phyloP scores from a whole-genome alignment of 2,329 filamentous ascomycete genomes.

The Nemania abortiva region DNA sequence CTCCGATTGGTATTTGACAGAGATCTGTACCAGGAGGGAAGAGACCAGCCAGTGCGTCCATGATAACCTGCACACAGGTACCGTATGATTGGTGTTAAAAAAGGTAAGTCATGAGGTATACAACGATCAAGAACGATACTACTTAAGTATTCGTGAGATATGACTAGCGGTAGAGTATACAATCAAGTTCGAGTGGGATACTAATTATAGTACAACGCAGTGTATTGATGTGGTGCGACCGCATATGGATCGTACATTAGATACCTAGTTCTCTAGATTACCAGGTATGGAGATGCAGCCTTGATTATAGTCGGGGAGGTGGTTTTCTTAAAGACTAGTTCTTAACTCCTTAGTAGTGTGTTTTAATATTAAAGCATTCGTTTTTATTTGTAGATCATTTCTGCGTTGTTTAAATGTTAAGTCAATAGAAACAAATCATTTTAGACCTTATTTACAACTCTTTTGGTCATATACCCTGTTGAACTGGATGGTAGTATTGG shows the following conservation, averaged over 20 bases:
- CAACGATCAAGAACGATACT: not conserved
- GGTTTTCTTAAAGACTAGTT: not conserved
- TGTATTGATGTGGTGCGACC: not conserved
- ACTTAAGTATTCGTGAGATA: not conserved
- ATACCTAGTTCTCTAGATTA: not conserved
- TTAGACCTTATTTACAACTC: not conserved
- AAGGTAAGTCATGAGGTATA: not conserved
- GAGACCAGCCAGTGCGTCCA: not conserved
- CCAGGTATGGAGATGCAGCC: not conserved
- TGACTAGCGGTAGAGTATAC: not conserved
- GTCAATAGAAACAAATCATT: too few relatives aligned
- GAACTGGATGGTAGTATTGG: not conserved
- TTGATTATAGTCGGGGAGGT: not conserved
- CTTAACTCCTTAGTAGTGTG: not conserved
- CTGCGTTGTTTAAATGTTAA: too few relatives aligned
- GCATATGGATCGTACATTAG: not conserved
- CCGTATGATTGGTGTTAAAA: not conserved
- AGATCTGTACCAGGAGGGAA: slow-evolving; percentile 9
- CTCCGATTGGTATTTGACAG: slow-evolving; percentile 9
- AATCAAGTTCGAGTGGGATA: not conserved
- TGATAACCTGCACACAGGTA: not conserved
- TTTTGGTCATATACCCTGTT: not conserved
- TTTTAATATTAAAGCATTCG: not conserved
- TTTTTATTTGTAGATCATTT: too few relatives aligned
- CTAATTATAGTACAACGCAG: not conserved